phyloP scores from a whole-genome alignment of 1,284 basidiomycete genomes.

The Tilletia caries region DNA sequence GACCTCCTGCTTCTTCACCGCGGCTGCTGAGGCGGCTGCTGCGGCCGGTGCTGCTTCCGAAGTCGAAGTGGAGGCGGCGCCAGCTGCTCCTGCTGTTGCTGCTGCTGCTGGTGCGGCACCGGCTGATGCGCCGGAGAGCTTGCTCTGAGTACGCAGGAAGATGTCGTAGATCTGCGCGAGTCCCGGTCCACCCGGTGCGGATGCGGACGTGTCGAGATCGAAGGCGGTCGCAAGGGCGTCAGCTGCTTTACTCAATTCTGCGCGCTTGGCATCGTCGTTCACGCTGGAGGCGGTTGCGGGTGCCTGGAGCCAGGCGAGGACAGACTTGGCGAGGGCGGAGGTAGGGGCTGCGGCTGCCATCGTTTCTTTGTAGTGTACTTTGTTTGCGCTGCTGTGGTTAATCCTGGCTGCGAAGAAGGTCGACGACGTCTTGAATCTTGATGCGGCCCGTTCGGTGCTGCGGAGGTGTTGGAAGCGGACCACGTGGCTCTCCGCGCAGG shows the following conservation, averaged over 20 bases:
- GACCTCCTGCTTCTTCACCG: conserved; percentile 54
- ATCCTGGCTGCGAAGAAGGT: not conserved
- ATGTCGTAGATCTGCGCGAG: conserved; percentile 51
- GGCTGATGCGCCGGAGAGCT: conserved; percentile 29
- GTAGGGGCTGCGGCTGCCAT: conserved; percentile 3
- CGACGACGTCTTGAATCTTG: no score
- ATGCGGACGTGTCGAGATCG: not conserved
- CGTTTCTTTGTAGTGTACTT: not conserved
- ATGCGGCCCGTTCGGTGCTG: no score
- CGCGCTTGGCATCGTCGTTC: not conserved
- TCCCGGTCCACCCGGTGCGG: conserved; percentile 32
- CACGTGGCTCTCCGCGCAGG: not conserved
- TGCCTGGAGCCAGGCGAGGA: conserved; percentile 18
- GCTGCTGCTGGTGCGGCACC: conserved; percentile 8
- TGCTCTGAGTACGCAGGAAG: conserved; percentile 52
- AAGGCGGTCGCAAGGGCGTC: not conserved
- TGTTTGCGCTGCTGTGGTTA: no score
- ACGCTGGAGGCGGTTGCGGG: conserved; percentile 6
- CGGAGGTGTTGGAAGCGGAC: not conserved
- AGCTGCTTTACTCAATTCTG: conserved; percentile 20
- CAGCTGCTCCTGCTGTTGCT: conserved; percentile 15
- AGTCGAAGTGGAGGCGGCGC: conserved; percentile 13
- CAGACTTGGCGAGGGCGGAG: conserved; percentile 11
- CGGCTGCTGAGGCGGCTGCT: not conserved
- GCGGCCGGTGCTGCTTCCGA: not conserved